Evolutionary conservation across 495 filamentous ascomycete genomes (phyloP).

Genomic region (Penicillium angulare): DNA sequence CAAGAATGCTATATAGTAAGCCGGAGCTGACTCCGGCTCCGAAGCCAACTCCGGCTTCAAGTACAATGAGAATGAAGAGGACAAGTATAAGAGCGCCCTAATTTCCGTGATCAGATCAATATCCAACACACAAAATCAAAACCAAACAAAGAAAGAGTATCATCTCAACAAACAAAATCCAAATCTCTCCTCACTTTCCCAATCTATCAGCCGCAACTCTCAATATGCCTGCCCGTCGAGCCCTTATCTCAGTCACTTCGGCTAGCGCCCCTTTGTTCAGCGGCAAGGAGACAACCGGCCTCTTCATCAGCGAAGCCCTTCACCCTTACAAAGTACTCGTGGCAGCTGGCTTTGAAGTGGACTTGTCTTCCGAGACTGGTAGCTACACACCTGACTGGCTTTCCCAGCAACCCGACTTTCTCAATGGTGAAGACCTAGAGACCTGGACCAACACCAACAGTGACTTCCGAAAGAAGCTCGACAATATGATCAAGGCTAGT

Average conservation of each 20-base stretch:
- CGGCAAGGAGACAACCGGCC: conserved; percentile 36
- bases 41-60: not conserved
- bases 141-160: not conserved
- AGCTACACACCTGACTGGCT: conserved; percentile 45
- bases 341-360: conserved; percentile 47
- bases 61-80: not conserved
- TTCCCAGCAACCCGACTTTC: conserved; percentile 39
- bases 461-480: conserved; percentile 41
- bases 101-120: not conserved
- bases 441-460: conserved; percentile 39
- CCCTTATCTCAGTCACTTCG: conserved; percentile 47
- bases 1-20: not conserved
- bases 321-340: conserved; percentile 47
- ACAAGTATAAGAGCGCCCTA: not conserved
- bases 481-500: conserved; percentile 33
- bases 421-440: conserved; percentile 33
- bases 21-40: not conserved
- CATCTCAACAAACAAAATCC: too few relatives aligned
- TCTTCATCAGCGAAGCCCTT: conserved; percentile 48
- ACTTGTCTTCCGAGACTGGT: conserved; percentile 47
- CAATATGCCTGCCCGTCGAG: conserved; percentile 34
- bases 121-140: not conserved
- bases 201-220: too few relatives aligned
- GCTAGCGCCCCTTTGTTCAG: conserved; percentile 43
- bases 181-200: too few relatives aligned